Percentiles rank a stretch among this genome's conserved stretches.
These are phyloP conservation scores for Chondrus crispus DNA, from an alignment of 23 red algal species.

Conservation along the genomic window DNA sequence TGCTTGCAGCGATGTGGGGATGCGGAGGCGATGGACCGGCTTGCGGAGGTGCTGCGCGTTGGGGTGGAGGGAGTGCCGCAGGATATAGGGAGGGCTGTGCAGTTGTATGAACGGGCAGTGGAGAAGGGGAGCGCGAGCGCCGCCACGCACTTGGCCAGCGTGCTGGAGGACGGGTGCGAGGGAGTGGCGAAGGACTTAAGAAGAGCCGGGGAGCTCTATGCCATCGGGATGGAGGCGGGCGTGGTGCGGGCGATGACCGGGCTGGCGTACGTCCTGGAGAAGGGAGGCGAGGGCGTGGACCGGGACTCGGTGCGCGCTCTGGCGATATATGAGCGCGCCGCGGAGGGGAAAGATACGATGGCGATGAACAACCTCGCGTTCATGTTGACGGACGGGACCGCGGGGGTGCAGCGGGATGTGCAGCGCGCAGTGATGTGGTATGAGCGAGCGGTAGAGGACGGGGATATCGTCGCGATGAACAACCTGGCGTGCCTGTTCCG, in stretches of 20 bases:
- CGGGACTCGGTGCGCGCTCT: slow-evolving; percentile 3
- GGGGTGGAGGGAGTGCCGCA: not conserved
- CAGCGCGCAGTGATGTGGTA: slow-evolving; percentile 5
- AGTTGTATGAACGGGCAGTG: slow-evolving; percentile 24
- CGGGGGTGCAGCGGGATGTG: slow-evolving; percentile 4
- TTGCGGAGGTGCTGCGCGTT: slow-evolving; percentile 21
- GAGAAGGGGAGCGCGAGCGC: slow-evolving; percentile 29
- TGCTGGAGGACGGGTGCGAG: slow-evolving; percentile 9
- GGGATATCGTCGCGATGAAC: slow-evolving; percentile 17
- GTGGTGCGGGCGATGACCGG: slow-evolving; percentile 31
- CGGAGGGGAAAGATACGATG: slow-evolving; percentile 4
- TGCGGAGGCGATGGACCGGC: slow-evolving; percentile 17
- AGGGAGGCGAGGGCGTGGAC: slow-evolving; percentile 6
- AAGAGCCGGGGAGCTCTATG: slow-evolving; percentile 18
- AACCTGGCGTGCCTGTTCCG: slow-evolving; percentile 38
- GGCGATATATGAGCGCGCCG: slow-evolving; percentile 34
- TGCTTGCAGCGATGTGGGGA: slow-evolving; percentile 38
- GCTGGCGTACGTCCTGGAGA: slow-evolving; percentile 16
- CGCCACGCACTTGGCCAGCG: slow-evolving; percentile 10
- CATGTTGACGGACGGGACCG: slow-evolving; percentile 25
- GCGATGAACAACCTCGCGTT: slow-evolving; percentile 5
- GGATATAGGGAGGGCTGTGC: slow-evolving; percentile 6
- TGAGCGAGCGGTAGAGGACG: slow-evolving; percentile 22
- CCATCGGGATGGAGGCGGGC: slow-evolving; percentile 6
- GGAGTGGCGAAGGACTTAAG: slow-evolving; percentile 6